These are phyloP conservation scores for Stachybotrys chlorohalonatus DNA, from an alignment of 2,329 filamentous ascomycete genomes.

Conservation along the genomic window DNA sequence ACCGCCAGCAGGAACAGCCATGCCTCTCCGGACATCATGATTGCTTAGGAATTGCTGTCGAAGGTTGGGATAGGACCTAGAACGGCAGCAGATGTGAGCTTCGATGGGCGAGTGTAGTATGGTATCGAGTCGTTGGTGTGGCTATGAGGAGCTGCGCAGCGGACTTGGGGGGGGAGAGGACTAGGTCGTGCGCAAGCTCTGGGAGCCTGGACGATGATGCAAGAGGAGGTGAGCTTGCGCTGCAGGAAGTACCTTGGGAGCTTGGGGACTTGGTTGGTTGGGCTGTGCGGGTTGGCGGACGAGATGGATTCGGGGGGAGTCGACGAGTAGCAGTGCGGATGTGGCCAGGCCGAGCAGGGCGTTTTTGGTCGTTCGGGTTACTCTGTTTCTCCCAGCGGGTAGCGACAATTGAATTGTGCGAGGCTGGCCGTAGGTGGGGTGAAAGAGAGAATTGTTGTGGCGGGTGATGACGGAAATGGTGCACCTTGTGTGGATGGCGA, in stretches of 20 bases:
- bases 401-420: background rate
- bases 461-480: conserved; percentile 1
- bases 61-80: conserved; percentile 4
- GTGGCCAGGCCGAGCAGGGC: too few relatives aligned
- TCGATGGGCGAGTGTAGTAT: background rate
- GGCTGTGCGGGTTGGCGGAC: too few relatives aligned
- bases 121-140: too few relatives aligned
- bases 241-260: too few relatives aligned
- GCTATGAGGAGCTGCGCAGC: background rate
- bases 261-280: too few relatives aligned
- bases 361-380: too few relatives aligned
- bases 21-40: conserved; percentile 85
- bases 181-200: background rate
- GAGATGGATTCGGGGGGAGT: too few relatives aligned
- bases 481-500: background rate
- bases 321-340: too few relatives aligned
- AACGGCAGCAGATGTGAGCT: background rate
- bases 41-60: conserved; percentile 11
- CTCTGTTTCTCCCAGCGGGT: background rate
- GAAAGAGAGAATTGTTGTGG: conserved; percentile 5
- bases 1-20: conserved; percentile 98
- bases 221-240: too few relatives aligned
- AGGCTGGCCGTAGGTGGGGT: background rate
- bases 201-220: too few relatives aligned
- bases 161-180: background rate